Evolutionary conservation across 306 rosid species (phyloP), one percentile per base, ranked within the genome.

Genomic region (Vigna radiata): DNA sequence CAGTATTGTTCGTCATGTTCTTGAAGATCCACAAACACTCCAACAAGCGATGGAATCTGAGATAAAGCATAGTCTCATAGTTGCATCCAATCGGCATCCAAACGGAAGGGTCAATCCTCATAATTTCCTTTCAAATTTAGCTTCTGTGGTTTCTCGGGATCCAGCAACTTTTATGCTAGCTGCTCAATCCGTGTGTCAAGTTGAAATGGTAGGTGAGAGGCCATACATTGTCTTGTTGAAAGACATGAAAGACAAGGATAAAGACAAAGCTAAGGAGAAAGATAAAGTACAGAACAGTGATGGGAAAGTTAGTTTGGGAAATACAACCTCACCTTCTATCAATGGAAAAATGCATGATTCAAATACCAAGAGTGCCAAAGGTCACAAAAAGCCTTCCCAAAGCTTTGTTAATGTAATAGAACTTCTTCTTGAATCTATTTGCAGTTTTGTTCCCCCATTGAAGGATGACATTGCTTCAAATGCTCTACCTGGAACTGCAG

Each of bases 21-120:
- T 96, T 84, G 99, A 93, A 82, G 99, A 96, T 89, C 98, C 99
- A n/a, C 99, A 91, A 80, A 96, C 99, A 7, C 99, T 96, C 60
- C 99, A 91, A 91, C 99, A 93, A 83, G 99, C 99, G 76, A 96
- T 96, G 99, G 98, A 96, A 79, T 91, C 96, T 21, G 98, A 96
- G 85, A 96, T 96, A 37, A 89, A 85, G 85, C 99, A 93, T 72
- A 87, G 79, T 80, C 93, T 96, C 72, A 70, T 88, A 53, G 86
- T 86, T 50, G 93, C 91, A 7, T 85, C 92, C 63, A 96, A 91
- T 81, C 85, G 99, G 27, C 93, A 91, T 86, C 86, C 98, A 55
- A 87, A 84, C 85, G 99, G 99, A 52, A 88, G 98, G 83, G 90
- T 91, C 74, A 91, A 86, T 85, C 91, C 99, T 53, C 93, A 97